A percentile compares a stretch with the other conserved stretches of the same genome.
Evolutionary conservation across 345 rosid genomes (phyloP).

Genomic region (Conringia planisiliqua): DNA sequence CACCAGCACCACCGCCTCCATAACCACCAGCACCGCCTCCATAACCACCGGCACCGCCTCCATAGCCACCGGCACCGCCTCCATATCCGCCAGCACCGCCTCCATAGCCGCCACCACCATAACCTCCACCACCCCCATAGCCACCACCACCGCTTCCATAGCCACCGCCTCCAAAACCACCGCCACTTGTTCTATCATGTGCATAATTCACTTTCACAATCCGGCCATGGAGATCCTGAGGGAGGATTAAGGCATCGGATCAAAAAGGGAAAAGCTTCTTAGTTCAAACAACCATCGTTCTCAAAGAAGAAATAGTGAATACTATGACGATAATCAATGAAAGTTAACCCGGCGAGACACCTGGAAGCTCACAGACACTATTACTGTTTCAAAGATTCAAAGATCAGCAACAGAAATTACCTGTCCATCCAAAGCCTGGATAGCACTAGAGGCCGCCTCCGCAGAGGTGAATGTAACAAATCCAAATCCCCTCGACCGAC

Average conservation of each 20-base stretch:
- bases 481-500: slow-evolving; percentile 94
- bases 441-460: slow-evolving; percentile 85
- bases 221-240: slow-evolving; percentile 80
- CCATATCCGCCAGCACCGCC: slow-evolving; percentile 12
- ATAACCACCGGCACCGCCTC: slow-evolving; percentile 14
- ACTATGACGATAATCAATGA: not conserved
- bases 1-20: slow-evolving; percentile 23
- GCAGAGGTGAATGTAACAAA: slow-evolving; percentile 60
- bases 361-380: not conserved
- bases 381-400: not conserved
- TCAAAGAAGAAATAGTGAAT: not conserved
- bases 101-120: not conserved
- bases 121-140: slow-evolving; percentile 29
- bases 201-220: slow-evolving; percentile 78
- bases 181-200: slow-evolving; percentile 55
- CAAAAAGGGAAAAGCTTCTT: not conserved
- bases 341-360: not conserved
- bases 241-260: not conserved
- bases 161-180: slow-evolving; percentile 36
- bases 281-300: not conserved
- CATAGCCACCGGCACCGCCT: slow-evolving; percentile 34
- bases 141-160: slow-evolving; percentile 27
- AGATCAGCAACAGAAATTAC: slow-evolving; percentile 34
- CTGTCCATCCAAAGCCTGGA: slow-evolving; percentile 96
- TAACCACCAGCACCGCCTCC: not conserved